phyloP scores from a whole-genome alignment of 179 eudicot species.

The Drosera spatulata region DNA sequence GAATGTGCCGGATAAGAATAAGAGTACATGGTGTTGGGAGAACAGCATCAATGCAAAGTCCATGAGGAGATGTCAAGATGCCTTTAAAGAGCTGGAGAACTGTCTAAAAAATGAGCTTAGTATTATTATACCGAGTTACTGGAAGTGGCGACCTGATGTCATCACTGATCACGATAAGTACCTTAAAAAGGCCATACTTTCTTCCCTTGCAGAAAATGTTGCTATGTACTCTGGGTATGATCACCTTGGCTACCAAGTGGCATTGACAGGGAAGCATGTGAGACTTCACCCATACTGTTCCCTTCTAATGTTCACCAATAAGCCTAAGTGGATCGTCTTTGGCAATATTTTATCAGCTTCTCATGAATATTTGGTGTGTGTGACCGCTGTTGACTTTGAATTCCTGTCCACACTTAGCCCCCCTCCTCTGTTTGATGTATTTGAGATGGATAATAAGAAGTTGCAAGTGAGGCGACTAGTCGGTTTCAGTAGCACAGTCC shows the following conservation, averaged over 20 bases:
- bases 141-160: slow-evolving; percentile 60
- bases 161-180: slow-evolving; percentile 34
- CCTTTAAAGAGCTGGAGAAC: slow-evolving; percentile 55
- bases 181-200: slow-evolving; percentile 54
- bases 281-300: slow-evolving; percentile 88
- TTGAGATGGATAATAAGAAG: slow-evolving; percentile 38
- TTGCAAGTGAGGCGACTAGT: slow-evolving; percentile 36
- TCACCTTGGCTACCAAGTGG: slow-evolving; percentile 83
- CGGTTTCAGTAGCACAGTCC: slow-evolving; percentile 46
- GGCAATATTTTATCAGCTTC: slow-evolving; percentile 55
- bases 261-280: slow-evolving; percentile 57
- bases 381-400: slow-evolving; percentile 52
- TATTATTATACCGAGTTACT: slow-evolving; percentile 60
- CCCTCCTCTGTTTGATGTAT: slow-evolving; percentile 56
- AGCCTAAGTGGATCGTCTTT: slow-evolving; percentile 87
- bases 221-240: slow-evolving; percentile 88
- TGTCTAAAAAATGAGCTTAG: slow-evolving; percentile 61
- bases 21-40: slow-evolving; percentile 85
- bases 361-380: slow-evolving; percentile 71
- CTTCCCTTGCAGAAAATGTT: slow-evolving; percentile 65
- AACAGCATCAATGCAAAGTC: slow-evolving; percentile 90
- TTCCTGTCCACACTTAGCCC: slow-evolving; percentile 41
- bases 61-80: slow-evolving; percentile 76
- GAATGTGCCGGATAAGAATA: slow-evolving; percentile 29
- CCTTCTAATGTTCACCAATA: slow-evolving; percentile 49